Evolutionary conservation across 2,329 filamentous ascomycete species (phyloP).

Genomic region (Ascosphaera apis): DNA sequence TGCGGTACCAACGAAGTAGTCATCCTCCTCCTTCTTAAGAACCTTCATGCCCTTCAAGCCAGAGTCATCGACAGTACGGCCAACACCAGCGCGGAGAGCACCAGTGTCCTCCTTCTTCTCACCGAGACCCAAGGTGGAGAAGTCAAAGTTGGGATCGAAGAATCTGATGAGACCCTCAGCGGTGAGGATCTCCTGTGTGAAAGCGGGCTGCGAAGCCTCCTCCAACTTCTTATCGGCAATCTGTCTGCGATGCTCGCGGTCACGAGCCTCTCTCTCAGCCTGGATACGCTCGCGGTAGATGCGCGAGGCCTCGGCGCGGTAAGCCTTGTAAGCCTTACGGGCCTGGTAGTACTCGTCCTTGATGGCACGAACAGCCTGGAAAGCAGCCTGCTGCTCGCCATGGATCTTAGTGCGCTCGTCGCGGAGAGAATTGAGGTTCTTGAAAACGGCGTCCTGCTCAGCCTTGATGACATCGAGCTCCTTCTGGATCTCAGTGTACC

Average conservation of each 20-base stretch:
- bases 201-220: slow-evolving; percentile 47
- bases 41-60: slow-evolving; percentile 67
- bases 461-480: slow-evolving; percentile 80
- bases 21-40: slow-evolving; percentile 71
- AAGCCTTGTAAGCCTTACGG: slow-evolving; percentile 61
- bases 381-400: slow-evolving; percentile 71
- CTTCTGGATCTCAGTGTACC: slow-evolving; percentile 63
- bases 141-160: slow-evolving; percentile 67
- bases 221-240: slow-evolving; percentile 31
- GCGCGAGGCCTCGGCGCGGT: slow-evolving; percentile 63
- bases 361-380: slow-evolving; percentile 54
- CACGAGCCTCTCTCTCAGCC: slow-evolving; percentile 44
- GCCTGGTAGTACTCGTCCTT: slow-evolving; percentile 73
- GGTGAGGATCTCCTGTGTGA: slow-evolving; percentile 74
- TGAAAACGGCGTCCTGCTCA: slow-evolving; percentile 77
- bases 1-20: slow-evolving; percentile 51
- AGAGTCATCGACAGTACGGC: slow-evolving; percentile 65
- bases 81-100: slow-evolving; percentile 47
- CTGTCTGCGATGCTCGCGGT: slow-evolving; percentile 27
- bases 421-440: slow-evolving; percentile 60
- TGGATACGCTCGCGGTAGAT: slow-evolving; percentile 54
- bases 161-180: slow-evolving; percentile 73
- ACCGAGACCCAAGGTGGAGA: slow-evolving; percentile 31
- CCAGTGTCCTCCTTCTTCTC: slow-evolving; percentile 20
- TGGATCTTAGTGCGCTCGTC: slow-evolving; percentile 72